Base-by-base conservation (phyloP, 805 yeast species). In the Wickerhamiella alocasiicola region DNA sequence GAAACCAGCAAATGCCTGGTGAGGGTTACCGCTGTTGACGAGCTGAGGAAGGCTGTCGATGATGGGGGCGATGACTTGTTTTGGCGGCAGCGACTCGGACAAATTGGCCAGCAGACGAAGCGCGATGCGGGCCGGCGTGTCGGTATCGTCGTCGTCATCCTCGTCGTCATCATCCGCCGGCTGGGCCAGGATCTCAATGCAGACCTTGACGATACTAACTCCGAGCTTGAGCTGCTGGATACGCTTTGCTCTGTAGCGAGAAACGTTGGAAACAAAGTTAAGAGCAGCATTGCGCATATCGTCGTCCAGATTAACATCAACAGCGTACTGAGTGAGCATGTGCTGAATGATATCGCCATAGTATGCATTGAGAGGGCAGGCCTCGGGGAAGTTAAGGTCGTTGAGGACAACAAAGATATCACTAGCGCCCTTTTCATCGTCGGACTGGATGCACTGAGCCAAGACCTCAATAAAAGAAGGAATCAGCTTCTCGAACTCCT, bases 101-200 rank as follows among this genome's bases (percentile, higher is more conserved):
- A 88, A 74, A 55, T 74, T 72, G 40, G 83, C 81, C 41, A 91
- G 60, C 44, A 88, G 66, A 63, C 94, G 74, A 52, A 85, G 69
- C 12, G 94, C 94, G 49, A 84, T 70, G 38, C 79, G 61, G 32
- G 76, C 62, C 43, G 95, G 93, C 42, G 77, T 71, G 54, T 76
- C 80, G 62, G 88, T 97, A 64, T 85, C 95, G 56, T 83, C 85
- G 61, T 85, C 95, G 53, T 85, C 93, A 57, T 80, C 88, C 26
- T 72, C 78, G 33, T 74, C 79, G 49, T 81, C 91, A 42, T 78
- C 74, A 52, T 81, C 93, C 39, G 64, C 60, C 52, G 72, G 76
- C 62, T 83, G 94, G 47, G 85, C 70, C 18, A 91, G 79, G 48
- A 88, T 76, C 51, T 72, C 70, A 44, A 83, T 65, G 43, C 91